Evolutionary conservation across 306 rosid genomes (phyloP), one percentile per base, ranked within the genome.

Genomic region (Argentina anserina): DNA sequence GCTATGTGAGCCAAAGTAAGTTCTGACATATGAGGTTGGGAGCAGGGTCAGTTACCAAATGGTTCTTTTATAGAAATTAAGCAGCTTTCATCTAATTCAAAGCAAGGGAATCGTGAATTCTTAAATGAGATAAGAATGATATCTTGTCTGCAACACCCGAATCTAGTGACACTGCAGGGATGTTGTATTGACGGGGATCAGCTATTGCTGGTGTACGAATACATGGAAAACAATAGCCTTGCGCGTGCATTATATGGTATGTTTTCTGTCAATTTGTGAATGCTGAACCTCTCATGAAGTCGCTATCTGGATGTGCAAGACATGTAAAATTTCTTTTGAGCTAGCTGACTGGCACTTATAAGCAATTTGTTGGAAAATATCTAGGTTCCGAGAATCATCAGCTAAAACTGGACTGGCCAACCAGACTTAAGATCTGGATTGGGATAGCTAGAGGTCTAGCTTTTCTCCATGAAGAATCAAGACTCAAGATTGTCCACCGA

Each of bases 201-300:
- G 40, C 52, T 90, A 62, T 66, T 87, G 56, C 77, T 90, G 82
- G 88, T 90, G 21, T 86, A 90, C 12, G 92, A 90, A 75, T 87
- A 87, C 82, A 46, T 90, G 92, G 90, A 87, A 86, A 86, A 86
- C 67, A 90, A 90, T 70, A 81, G 86, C 81, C 88, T 90, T 45
- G 86, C 88, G 42, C 76, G 75, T 9, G 89, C 88, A 37, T 69
- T 90, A 55, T 90, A 84, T 33, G 87, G 96, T 86, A 56, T 56
- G 82, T 71, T 31, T 60, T 49, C 14, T 33, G 26, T 60, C 43
- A 58, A 23, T 29, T 81, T 37, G 60, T 47, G 36, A 29, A 5
- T 50, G 52, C 18, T 45, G 11, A 55, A 39, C 62, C 17, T 33
- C 23, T 33, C 34, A 34, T 49, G 8, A n/a, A 50, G 47, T 36